Conservation (phyloP, 2,329 filamentous ascomycete genomes). For the Cyphellophora europaea region DNA sequence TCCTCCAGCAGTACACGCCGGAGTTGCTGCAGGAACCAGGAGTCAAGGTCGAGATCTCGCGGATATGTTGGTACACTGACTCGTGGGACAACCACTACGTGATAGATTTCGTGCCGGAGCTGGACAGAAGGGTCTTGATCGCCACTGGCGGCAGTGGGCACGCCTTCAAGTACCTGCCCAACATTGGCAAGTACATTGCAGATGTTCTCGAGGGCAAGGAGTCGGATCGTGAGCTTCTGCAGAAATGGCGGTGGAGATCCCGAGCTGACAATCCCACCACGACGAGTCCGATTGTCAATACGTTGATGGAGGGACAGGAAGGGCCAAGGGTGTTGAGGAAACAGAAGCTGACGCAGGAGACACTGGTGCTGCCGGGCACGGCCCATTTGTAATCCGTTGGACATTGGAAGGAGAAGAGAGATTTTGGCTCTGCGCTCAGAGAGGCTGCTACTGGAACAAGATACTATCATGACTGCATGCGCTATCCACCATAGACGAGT, state of each 20-base stretch:
- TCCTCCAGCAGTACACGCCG: conserved; percentile 33
- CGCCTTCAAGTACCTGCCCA: conserved; percentile 53
- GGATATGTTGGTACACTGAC: conserved; percentile 50
- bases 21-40: conserved; percentile 30
- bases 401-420: too few relatives aligned
- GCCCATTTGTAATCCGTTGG: too few relatives aligned
- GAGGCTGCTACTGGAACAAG: too few relatives aligned
- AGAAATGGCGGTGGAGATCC: conserved; percentile 19
- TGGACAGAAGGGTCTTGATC: conserved; percentile 45
- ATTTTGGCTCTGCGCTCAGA: too few relatives aligned
- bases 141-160: conserved; percentile 55
- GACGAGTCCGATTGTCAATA: conserved; percentile 12
- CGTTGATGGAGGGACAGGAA: conserved; percentile 17
- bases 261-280: conserved; percentile 7
- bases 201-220: conserved; percentile 37
- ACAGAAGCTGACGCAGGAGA: too few relatives aligned
- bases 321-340: conserved; percentile 12
- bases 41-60: conserved; percentile 32
- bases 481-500: too few relatives aligned
- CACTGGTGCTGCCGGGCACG: too few relatives aligned
- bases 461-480: too few relatives aligned
- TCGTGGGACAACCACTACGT: conserved; percentile 47
- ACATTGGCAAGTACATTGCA: conserved; percentile 46
- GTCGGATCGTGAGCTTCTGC: conserved; percentile 21
- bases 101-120: conserved; percentile 42